Evolutionary conservation across 2,329 filamentous ascomycete species (phyloP).

Genomic region (Clonostachys chloroleuca): DNA sequence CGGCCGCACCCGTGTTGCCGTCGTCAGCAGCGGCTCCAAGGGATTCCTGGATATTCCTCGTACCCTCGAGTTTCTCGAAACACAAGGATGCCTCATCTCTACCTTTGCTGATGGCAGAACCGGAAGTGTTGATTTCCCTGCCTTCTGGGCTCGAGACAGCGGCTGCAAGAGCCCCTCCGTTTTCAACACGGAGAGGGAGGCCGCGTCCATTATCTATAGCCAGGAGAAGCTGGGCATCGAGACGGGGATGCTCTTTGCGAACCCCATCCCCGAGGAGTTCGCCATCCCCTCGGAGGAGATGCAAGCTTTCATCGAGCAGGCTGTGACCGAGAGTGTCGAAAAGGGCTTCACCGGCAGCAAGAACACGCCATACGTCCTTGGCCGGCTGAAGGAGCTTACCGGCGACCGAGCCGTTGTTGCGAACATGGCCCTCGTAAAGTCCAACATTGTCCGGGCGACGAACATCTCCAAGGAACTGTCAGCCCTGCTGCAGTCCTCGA

Average conservation of each 20-base stretch:
- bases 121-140: slow-evolving; percentile 77
- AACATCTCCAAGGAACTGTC: slow-evolving; percentile 50
- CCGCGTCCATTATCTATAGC: slow-evolving; percentile 82
- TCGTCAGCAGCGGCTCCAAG: slow-evolving; percentile 89
- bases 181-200: slow-evolving; percentile 72
- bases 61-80: slow-evolving; percentile 75
- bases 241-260: slow-evolving; percentile 83
- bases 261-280: slow-evolving; percentile 71
- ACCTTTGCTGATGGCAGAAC: slow-evolving; percentile 83
- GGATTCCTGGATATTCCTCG: slow-evolving; percentile 90
- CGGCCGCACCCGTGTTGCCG: slow-evolving; percentile 81
- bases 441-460: slow-evolving; percentile 50
- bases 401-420: slow-evolving; percentile 66
- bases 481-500: slow-evolving; percentile 26
- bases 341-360: slow-evolving; percentile 66
- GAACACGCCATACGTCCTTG: slow-evolving; percentile 82
- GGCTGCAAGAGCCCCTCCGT: slow-evolving; percentile 74
- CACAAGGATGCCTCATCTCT: slow-evolving; percentile 73
- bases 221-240: slow-evolving; percentile 69
- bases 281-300: slow-evolving; percentile 70
- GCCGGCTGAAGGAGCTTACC: slow-evolving; percentile 75
- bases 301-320: slow-evolving; percentile 63
- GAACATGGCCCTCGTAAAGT: slow-evolving; percentile 60
- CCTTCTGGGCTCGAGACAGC: slow-evolving; percentile 89
- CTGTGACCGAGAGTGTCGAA: slow-evolving; percentile 58